Base-by-base conservation (phyloP, 1,284 basidiomycete species). In the Cryptococcus neoformans region DNA sequence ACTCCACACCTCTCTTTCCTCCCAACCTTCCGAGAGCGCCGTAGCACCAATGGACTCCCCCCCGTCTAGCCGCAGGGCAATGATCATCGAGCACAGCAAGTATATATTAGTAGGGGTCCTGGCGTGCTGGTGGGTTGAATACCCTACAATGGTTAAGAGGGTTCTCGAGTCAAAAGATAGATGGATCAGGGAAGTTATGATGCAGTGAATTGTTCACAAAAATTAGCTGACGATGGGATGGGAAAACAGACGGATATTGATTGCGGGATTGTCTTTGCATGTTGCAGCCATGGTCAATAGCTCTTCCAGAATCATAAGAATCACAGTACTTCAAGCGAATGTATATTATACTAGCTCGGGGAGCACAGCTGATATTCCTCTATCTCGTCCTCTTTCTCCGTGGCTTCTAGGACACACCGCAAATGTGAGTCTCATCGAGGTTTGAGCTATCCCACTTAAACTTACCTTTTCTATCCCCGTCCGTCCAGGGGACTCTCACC, bases 381-480 rank as follows among this genome's bases (percentile, higher is more conserved):
- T 78, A 78, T 54, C 71, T 78, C 45, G 71, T 75, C n/a, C 56
- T 76, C 21, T 76, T 75, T 57, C 64, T 78, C 76, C 76, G 5
- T 76, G 73, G 70, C 53, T 77, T 48, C 59, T 70, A 35, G 74
- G 76, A 0, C 73, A 73, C 50, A 68, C 74, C 16, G 75, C 76
- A 36, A 74, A 78, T 58, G 76, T 78, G 49, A 61, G 75, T 62
- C 35, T 45, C n/a, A n/a, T n/a, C n/a, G n/a, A n/a, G n/a, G n/a
- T n/a, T n/a, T n/a, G n/a, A n/a, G n/a, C n/a, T n/a, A n/a, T n/a
- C n/a, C n/a, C n/a, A n/a, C n/a, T n/a, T n/a, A n/a, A n/a, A n/a
- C n/a, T n/a, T n/a, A 28, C 28, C 28, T 28, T 28, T 28, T 3
- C 28, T 28, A 28, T 28, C 28, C 28, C 28, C 28, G 28, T 28